Base-by-base conservation (phyloP, 495 filamentous ascomycete genomes). In the Podospora fimiseda region DNA sequence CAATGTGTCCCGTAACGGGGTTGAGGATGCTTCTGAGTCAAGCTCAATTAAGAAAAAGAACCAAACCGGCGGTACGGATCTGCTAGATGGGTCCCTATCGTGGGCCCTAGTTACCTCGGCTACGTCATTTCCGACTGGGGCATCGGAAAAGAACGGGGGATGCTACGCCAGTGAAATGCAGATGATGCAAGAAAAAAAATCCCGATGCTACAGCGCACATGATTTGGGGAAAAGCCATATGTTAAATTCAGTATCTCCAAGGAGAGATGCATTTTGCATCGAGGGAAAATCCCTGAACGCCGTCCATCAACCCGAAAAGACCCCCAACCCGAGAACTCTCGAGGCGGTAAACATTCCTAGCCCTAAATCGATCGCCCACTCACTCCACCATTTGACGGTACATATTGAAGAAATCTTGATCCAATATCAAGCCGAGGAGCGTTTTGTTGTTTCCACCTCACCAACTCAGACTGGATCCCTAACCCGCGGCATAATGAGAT, bases 361-460 rank as follows among this genome's bases (percentile, higher is more conserved):
- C 27, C 27, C 27, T 33, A 33, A n/a, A 21, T 11, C 39, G 27
- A 39, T 42, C 37, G 15, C 52, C 6, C 16, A n/a, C 13, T 38
- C 18, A 8, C 41, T 1, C 18, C 15, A 9, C 84, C 9, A 85
- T 89, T 53, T 79, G 83, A 37, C 74, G 83, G n/a, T n/a, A n/a
- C n/a, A n/a, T n/a, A n/a, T n/a, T n/a, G n/a, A n/a, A n/a, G n/a
- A n/a, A n/a, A n/a, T n/a, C n/a, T n/a, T n/a, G n/a, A n/a, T n/a
- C n/a, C n/a, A n/a, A n/a, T n/a, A n/a, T n/a, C n/a, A n/a, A n/a
- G n/a, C n/a, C n/a, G n/a, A n/a, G n/a, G n/a, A n/a, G n/a, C n/a
- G n/a, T n/a, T n/a, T n/a, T n/a, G n/a, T n/a, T n/a, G n/a, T n/a
- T n/a, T n/a, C n/a, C n/a, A n/a, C n/a, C n/a, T n/a, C n/a, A n/a